Base-by-base conservation (phyloP, 345 rosid genomes). In the Boechera divaricarpa region DNA sequence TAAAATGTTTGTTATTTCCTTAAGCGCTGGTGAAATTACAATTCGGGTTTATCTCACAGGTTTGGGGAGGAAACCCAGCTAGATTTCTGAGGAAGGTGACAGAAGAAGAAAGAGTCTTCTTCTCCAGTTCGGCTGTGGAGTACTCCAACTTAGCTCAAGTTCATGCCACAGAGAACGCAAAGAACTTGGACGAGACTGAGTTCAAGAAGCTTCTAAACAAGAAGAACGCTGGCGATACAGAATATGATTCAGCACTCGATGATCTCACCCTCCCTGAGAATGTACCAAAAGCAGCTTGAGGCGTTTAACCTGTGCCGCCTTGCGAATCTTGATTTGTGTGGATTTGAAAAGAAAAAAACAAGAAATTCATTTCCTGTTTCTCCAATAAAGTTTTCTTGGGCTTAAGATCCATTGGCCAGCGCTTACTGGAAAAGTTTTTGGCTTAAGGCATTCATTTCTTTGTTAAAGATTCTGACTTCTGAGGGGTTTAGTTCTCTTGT, bases 1-100 rank as follows among this genome's bases (percentile, higher is more conserved):
- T 48, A 45, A 38, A 47, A 38, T 13, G 29, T 39, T 42, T 36
- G 59, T 61, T 65, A 6, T 24, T 58, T 66, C 39, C n/a, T 61
- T 10, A 52, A 42, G 49, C 63, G 13, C 33, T 29, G 28, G 11
- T 51, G 16, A 72, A 52, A 59, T 28, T 63, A 44, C 24, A 28
- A 8, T 15, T 42, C 26, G 15, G 24, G 26, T 15, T 44, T 44
- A 1, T 31, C 39, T 45, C 60, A 56, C 83, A 90, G 98, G 89
- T 93, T 16, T 93, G 97, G 98, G 98, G 91, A 80, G 98, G 98
- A 29, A 93, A 87, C 77, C 98, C 98, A 28, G 98, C 97, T 51
- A 86, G 56, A 82, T 90, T 93, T 77, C 63, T 90, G 75, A 85
- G 98, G 75, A 90, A 90, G 84, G 86, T 93, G 52, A 87, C 93